Conservation (phyloP, 495 filamentous ascomycete species). For the Astrocystis sublimbata region DNA sequence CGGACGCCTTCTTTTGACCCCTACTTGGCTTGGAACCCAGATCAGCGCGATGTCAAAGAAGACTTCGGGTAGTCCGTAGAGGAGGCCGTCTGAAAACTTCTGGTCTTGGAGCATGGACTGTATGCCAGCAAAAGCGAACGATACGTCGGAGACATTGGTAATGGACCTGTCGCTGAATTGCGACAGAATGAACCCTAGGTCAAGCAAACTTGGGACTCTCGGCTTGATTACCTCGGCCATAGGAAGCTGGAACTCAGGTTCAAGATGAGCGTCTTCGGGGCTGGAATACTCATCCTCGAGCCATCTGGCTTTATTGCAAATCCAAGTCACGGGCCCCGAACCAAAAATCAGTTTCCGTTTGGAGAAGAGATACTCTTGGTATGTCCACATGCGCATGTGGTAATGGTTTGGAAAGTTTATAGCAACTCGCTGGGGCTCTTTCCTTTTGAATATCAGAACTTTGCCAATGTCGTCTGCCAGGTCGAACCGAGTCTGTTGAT, state of each 20-base stretch:
- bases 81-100: neutral
- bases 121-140: neutral
- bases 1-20: neutral
- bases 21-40: neutral
- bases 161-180: neutral
- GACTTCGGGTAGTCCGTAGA: neutral
- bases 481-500: neutral
- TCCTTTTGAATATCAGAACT: neutral
- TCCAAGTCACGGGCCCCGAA: neutral
- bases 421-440: neutral
- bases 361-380: conserved; percentile 2
- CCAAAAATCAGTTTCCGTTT: neutral
- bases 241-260: neutral
- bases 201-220: neutral
- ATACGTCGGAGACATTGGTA: neutral
- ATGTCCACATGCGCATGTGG: conserved; percentile 3
- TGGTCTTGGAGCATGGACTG: neutral
- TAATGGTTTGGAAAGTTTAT: neutral
- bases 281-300: neutral
- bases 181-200: neutral
- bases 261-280: neutral
- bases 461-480: neutral
- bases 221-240: neutral
- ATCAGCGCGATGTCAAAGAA: neutral
- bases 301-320: neutral